These are phyloP conservation scores for Sporormia fimetaria DNA, from an alignment of 495 filamentous ascomycete genomes.

Conservation along the genomic window DNA sequence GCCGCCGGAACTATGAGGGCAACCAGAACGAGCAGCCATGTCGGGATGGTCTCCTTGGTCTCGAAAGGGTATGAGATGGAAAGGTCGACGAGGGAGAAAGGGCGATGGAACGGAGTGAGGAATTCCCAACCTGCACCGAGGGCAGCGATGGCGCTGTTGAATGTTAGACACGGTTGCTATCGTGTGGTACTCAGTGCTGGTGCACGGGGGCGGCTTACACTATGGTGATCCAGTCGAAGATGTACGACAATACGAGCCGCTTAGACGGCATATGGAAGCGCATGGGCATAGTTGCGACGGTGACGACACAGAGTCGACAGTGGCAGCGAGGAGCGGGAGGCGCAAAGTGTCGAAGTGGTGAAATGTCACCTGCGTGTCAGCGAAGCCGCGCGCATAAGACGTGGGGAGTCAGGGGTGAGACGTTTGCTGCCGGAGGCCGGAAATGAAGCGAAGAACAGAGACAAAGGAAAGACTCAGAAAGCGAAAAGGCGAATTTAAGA, in stretches of 20 bases:
- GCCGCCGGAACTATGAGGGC: slow-evolving; percentile 43
- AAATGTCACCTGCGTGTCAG: no score
- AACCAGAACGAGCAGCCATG: slow-evolving; percentile 39
- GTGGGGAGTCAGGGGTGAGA: no score
- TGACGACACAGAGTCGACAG: not conserved
- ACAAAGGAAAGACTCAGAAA: not conserved
- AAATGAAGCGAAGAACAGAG: slow-evolving; percentile 3
- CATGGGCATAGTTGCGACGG: slow-evolving; percentile 3
- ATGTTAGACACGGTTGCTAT: slow-evolving; percentile 4
- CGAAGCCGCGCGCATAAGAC: slow-evolving; percentile 1
- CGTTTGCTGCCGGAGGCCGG: no score
- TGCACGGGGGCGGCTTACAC: slow-evolving; percentile 18
- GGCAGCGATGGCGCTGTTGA: slow-evolving; percentile 28
- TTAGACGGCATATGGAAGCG: slow-evolving; percentile 24
- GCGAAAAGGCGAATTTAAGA: no score
- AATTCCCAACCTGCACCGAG: slow-evolving; percentile 29
- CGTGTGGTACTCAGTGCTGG: not conserved
- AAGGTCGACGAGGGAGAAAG: slow-evolving; percentile 42
- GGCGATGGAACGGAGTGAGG: slow-evolving; percentile 29
- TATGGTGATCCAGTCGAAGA: slow-evolving; percentile 34
- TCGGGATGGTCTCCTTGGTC: slow-evolving; percentile 45
- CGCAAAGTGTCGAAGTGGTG: not conserved
- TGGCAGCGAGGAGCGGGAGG: not conserved
- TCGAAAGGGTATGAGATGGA: slow-evolving; percentile 48
- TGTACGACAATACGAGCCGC: slow-evolving; percentile 29